A percentile compares a stretch with the other conserved stretches of the same genome.
Conservation (phyloP, 352 stramenopile species). For the Phytophthora tubulina region DNA sequence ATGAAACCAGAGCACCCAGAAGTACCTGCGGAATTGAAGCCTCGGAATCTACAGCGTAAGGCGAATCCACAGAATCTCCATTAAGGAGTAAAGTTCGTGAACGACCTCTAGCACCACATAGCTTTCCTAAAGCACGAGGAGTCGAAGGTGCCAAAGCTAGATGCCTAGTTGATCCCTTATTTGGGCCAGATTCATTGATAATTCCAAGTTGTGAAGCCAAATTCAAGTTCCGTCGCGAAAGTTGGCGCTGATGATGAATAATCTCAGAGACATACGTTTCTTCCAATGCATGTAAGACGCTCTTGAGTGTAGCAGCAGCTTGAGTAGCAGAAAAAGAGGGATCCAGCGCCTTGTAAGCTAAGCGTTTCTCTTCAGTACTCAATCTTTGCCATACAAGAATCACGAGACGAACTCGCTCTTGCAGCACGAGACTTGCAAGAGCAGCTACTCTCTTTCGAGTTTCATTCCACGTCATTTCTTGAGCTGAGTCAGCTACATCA, state of each 20-base stretch:
- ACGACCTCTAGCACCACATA: constrained; percentile 14
- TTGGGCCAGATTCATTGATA: constrained; percentile 21
- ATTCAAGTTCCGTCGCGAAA: constrained; percentile 39
- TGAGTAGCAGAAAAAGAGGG: constrained; percentile 24
- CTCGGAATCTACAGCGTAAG: constrained; percentile 8
- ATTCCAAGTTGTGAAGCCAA: constrained; percentile 28
- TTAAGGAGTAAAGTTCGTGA: constrained; percentile 29
- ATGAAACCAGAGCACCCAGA: constrained; percentile 43
- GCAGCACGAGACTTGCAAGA: constrained; percentile 60
- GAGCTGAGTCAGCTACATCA: background rate
- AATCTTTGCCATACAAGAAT: constrained; percentile 59
- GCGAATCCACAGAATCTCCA: constrained; percentile 15
- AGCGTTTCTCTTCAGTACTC: constrained; percentile 58
- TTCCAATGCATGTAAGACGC: constrained; percentile 60
- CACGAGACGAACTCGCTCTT: constrained; percentile 71
- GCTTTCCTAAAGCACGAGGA: constrained; percentile 34
- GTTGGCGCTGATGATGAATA: constrained; percentile 56
- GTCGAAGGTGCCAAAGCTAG: constrained; percentile 16
- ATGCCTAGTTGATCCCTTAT: constrained; percentile 6
- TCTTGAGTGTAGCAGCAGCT: constrained; percentile 41
- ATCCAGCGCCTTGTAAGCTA: constrained; percentile 50
- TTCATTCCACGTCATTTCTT: constrained; percentile 36
- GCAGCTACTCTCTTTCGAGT: constrained; percentile 50
- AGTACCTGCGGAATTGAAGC: constrained; percentile 63
- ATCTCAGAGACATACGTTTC: constrained; percentile 73